phyloP scores from a whole-genome alignment of 192 early-diverging fungal genomes.

The Geosiphon pyriformis region DNA sequence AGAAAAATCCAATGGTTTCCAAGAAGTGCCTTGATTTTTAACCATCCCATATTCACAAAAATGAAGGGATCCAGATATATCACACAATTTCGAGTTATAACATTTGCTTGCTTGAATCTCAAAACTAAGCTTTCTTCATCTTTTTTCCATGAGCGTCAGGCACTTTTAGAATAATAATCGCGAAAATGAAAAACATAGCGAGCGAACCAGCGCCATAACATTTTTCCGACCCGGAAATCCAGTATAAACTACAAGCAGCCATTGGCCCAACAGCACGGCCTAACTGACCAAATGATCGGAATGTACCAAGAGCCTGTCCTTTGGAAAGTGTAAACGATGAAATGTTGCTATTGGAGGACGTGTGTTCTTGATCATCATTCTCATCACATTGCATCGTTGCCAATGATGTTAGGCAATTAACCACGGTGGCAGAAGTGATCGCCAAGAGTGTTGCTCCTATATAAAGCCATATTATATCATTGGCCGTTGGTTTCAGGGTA shows the following conservation, averaged over 20 bases:
- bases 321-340: slow-evolving; percentile 3
- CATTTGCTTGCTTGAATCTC: too few relatives aligned
- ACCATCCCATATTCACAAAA: too few relatives aligned
- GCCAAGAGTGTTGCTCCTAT: slow-evolving; percentile 81
- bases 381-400: slow-evolving; percentile 56
- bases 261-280: slow-evolving; percentile 87
- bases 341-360: not conserved
- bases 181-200: slow-evolving; percentile 39
- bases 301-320: slow-evolving; percentile 76
- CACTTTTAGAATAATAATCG: slow-evolving; percentile 10
- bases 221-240: slow-evolving; percentile 61
- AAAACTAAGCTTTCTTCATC: too few relatives aligned
- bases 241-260: slow-evolving; percentile 81
- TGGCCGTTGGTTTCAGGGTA: slow-evolving; percentile 33
- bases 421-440: slow-evolving; percentile 91
- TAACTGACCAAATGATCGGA: slow-evolving; percentile 84
- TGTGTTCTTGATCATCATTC: slow-evolving; percentile 23
- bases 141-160: not conserved
- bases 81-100: too few relatives aligned
- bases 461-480: slow-evolving; percentile 37
- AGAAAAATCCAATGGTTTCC: too few relatives aligned
- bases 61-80: too few relatives aligned
- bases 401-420: slow-evolving; percentile 80
- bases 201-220: slow-evolving; percentile 59
- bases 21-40: too few relatives aligned